phyloP scores from a whole-genome alignment of 495 filamentous ascomycete genomes.

The Lasiosphaeria miniovina region DNA sequence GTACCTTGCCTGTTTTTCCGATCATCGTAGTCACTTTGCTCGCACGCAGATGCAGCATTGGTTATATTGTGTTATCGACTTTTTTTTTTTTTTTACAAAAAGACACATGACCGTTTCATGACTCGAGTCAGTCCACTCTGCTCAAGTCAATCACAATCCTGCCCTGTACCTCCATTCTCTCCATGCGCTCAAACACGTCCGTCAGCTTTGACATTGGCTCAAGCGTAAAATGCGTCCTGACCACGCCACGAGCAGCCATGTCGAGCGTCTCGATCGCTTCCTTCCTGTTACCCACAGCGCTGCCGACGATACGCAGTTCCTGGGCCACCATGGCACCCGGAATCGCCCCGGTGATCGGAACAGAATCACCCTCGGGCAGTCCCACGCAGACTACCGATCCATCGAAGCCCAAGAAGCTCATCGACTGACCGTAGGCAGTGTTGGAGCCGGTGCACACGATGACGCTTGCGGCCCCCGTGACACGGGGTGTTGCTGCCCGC shows the following conservation, averaged over 20 bases:
- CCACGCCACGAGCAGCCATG: conserved; percentile 58
- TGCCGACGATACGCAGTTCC: conserved; percentile 56
- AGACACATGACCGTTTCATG: no score
- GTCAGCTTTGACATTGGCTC: conserved; percentile 64
- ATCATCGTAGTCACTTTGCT: no score
- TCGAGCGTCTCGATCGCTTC: conserved; percentile 67
- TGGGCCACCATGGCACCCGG: conserved; percentile 51
- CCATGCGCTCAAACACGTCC: conserved; percentile 59
- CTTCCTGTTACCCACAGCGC: conserved; percentile 60
- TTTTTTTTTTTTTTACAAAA: no score
- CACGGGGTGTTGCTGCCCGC: conserved; percentile 52
- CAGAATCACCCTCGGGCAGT: conserved; percentile 58
- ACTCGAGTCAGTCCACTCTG: no score
- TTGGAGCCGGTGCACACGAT: conserved; percentile 65
- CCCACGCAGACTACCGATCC: conserved; percentile 65
- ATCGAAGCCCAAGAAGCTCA: conserved; percentile 59
- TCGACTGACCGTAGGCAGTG: conserved; percentile 58
- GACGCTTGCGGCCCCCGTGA: conserved; percentile 61
- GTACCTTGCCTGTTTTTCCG: no score
- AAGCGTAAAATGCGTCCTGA: conserved; percentile 56
- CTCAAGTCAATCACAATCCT: conserved; percentile 57
- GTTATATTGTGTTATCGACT: no score
- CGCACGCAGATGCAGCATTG: no score
- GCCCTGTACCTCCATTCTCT: conserved; percentile 53
- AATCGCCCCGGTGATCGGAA: conserved; percentile 55